Base-by-base conservation (phyloP, 176 grass and related monocot species). In the Microstegium vimineum region DNA sequence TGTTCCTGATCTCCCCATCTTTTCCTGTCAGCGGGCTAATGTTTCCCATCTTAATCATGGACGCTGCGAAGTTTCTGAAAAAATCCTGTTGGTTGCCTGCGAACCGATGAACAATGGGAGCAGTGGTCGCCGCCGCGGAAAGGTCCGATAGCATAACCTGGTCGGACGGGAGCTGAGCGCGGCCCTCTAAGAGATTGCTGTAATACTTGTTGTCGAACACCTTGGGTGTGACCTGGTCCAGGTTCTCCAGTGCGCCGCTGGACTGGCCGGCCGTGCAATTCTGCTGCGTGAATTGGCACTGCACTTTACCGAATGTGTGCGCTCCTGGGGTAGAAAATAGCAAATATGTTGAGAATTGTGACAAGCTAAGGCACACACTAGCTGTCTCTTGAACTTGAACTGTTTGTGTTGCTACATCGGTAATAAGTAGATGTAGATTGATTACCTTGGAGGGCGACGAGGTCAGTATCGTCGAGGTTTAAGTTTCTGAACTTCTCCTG, bases 41-140 rank as follows among this genome's bases (percentile, higher is more conserved):
- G 56, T 92, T 86, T 8, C 90, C 86, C 90, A 93, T 93, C 23
- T 89, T 93, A 67, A 89, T 87, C 84, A 93, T 90, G 3, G 84
- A 84, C 5, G n/a, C 3, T 0, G 74, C 84, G 28, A 93, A 93
- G 46, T 47, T 87, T 5, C 52, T 31, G 34, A 87, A 93, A 69
- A 93, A 90, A 13, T 22, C 30, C 28, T 8, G 12, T 54, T 93
- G 84, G 62, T 46, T 81, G 18, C 49, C n/a, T 0, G 91, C 81
- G n/a, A 76, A 93, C 16, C 25, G 74, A 28, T 68, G 75, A 8
- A 87, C 87, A 47, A 75, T 66, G 5, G 84, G 62, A 17, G 81
- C 84, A 1, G 79, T 84, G 30, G 80, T 64, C 23, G 22, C 3
- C 3, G 22, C 20, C 0, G 76, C 87, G 1, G 31, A 46, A 2